Evolutionary conservation across 345 rosid species (phyloP).

Genomic region (Physaria fendleri): DNA sequence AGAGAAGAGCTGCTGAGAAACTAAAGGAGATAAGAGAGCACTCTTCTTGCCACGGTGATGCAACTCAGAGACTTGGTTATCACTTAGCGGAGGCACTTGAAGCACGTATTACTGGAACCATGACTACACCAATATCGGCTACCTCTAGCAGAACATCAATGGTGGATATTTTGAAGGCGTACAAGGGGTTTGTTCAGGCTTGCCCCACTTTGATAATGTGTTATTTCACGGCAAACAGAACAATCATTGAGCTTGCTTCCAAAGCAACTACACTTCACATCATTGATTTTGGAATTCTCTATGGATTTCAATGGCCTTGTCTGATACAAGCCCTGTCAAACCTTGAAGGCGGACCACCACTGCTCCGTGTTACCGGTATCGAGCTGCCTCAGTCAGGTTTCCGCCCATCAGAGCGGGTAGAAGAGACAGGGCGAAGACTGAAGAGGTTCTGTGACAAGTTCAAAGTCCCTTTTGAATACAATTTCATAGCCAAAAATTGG

Average conservation of each 20-base stretch:
- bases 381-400: constrained; percentile 86
- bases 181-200: constrained; percentile 39
- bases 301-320: constrained; percentile 91
- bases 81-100: constrained; percentile 61
- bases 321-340: constrained; percentile 48
- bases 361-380: constrained; percentile 63
- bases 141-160: constrained; percentile 33
- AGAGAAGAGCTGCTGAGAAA: constrained; percentile 45
- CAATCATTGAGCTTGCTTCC: constrained; percentile 39
- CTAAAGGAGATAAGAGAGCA: constrained; percentile 59
- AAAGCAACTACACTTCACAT: constrained; percentile 58
- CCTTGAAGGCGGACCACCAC: constrained; percentile 46
- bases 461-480: constrained; percentile 54
- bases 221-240: constrained; percentile 38
- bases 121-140: constrained; percentile 26
- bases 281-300: constrained; percentile 68
- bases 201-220: constrained; percentile 57
- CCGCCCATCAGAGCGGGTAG: constrained; percentile 59
- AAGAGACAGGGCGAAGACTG: constrained; percentile 62
- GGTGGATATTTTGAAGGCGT: constrained; percentile 50
- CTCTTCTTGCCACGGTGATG: constrained; percentile 52
- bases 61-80: constrained; percentile 57
- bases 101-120: constrained; percentile 47
- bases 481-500: constrained; percentile 62
- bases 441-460: constrained; percentile 51